A percentile compares a stretch with the other conserved stretches of the same genome.
These are phyloP conservation scores for Podila verticillata DNA, from an alignment of 192 early-diverging fungal species.

Conservation along the genomic window DNA sequence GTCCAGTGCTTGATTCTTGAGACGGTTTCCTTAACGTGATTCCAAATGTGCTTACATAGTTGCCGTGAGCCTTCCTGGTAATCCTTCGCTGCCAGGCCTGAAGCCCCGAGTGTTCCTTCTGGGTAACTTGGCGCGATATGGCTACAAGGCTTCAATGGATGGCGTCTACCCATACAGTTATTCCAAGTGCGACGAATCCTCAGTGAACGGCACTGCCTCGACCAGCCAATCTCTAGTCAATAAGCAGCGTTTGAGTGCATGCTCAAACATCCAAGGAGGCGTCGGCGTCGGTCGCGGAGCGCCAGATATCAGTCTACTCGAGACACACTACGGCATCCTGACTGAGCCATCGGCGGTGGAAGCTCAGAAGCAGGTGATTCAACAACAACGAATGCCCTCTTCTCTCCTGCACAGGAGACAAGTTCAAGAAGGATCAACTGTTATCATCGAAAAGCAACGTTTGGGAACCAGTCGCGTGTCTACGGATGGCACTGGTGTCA, in stretches of 20 bases:
- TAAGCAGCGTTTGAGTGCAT: too few relatives aligned
- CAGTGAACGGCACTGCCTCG: slow-evolving; percentile 55
- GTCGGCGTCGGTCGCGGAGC: slow-evolving; percentile 63
- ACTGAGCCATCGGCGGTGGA: neutral
- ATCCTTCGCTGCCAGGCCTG: slow-evolving; percentile 55
- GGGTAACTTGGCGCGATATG: slow-evolving; percentile 67
- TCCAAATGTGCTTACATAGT: slow-evolving; percentile 10
- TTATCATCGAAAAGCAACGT: neutral
- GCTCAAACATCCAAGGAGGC: neutral
- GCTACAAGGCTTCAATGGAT: slow-evolving; percentile 66
- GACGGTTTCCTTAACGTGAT: too few relatives aligned
- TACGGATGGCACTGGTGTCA: neutral
- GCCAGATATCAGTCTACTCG: slow-evolving; percentile 67
- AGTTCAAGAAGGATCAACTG: neutral
- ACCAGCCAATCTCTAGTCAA: neutral
- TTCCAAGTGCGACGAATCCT: slow-evolving; percentile 64
- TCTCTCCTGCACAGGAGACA: neutral
- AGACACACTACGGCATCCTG: slow-evolving; percentile 19
- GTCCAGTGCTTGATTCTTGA: too few relatives aligned
- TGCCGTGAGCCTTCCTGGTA: slow-evolving; percentile 62
- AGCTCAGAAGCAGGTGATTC: neutral
- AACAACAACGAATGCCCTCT: neutral
- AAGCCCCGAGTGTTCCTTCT: slow-evolving; percentile 69
- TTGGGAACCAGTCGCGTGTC: neutral
- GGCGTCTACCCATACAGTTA: slow-evolving; percentile 67